Base-by-base conservation (phyloP, 1,139 yeast species). In the Candida gigantensis region DNA sequence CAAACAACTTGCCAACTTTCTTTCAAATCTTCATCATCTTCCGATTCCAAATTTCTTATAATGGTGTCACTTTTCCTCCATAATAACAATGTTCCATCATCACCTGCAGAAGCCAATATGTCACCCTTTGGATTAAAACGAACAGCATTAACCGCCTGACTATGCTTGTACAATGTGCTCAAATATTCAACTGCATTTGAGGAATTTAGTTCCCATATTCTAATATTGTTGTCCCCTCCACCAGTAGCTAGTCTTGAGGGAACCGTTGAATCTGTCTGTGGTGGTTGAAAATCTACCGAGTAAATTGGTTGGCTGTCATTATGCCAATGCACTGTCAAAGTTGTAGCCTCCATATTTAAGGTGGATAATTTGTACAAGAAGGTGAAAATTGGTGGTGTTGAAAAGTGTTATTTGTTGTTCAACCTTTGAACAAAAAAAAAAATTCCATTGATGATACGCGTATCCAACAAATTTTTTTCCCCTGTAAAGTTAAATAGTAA, bases 131-230 rank as follows among this genome's bases (percentile, higher is more conserved):
- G 81, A 53, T 81, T 81, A 56, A 89, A 92, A 36, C 96, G 68
- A 5, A 88, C 96, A 23, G 79, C 89, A 57, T 92, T 92, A 13
- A 92, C 97, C 0, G 98, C 96, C 58, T 89, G 96, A 2, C 94
- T 85, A 56, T 94, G 98, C 50, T 89, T 89, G 3, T 81, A 61
- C 34, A 94, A 68, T 0, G 97, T 87, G 14, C 94, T 76, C 24
- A 89, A 65, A 63, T 79, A 86, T 38, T 81, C 81, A 18, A 83
- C 53, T 9, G 44, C 20, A 5, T 36, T 27, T 14, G 28, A 34
- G 16, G 24, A 28, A 11, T 21, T 28, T 12, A 48, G 41, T 38
- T 46, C 57, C 81, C 95, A 82, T 24, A 88, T 63, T 37, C 97
- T 70, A 10, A 89, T 82, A 51, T 86, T 86, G 54, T 86, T 87